phyloP scores from a whole-genome alignment of 169 alveolate genomes.

The Plasmodium gaboni region DNA sequence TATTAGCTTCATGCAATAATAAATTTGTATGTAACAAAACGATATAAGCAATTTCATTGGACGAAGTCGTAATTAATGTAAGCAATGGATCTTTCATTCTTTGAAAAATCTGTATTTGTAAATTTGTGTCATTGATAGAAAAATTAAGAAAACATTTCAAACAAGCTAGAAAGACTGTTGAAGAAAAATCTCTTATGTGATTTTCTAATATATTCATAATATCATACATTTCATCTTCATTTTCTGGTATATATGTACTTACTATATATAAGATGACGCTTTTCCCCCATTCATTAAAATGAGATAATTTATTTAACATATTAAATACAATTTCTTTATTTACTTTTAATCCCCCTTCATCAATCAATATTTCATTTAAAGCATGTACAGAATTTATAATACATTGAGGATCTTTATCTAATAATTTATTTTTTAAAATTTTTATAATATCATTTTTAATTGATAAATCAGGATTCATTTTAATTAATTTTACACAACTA shows the following conservation, averaged over 20 bases:
- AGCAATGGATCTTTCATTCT: slow-evolving; percentile 88
- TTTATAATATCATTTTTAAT: slow-evolving; percentile 70
- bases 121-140: slow-evolving; percentile 82
- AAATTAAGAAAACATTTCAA: slow-evolving; percentile 86
- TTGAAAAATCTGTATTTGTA: slow-evolving; percentile 85
- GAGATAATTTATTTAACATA: slow-evolving; percentile 82
- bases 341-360: slow-evolving; percentile 94
- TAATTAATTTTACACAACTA: slow-evolving; percentile 86
- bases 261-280: slow-evolving; percentile 93
- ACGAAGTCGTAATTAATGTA: slow-evolving; percentile 84
- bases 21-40: slow-evolving; percentile 82
- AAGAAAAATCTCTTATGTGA: slow-evolving; percentile 93
- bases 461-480: slow-evolving; percentile 65
- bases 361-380: slow-evolving; percentile 93
- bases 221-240: slow-evolving; percentile 96
- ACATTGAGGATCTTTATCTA: slow-evolving; percentile 92
- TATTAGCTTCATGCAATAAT: slow-evolving; percentile 70
- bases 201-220: slow-evolving; percentile 97
- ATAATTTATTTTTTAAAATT: slow-evolving; percentile 80
- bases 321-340: slow-evolving; percentile 90
- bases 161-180: slow-evolving; percentile 96
- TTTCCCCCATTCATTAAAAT: slow-evolving; percentile 98
- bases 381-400: slow-evolving; percentile 93
- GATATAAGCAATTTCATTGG: slow-evolving; percentile 87
- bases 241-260: slow-evolving; percentile 92